Percentiles rank a stretch among this genome's conserved stretches.
phyloP scores from a whole-genome alignment of 345 rosid species.

The Acer negundo region DNA sequence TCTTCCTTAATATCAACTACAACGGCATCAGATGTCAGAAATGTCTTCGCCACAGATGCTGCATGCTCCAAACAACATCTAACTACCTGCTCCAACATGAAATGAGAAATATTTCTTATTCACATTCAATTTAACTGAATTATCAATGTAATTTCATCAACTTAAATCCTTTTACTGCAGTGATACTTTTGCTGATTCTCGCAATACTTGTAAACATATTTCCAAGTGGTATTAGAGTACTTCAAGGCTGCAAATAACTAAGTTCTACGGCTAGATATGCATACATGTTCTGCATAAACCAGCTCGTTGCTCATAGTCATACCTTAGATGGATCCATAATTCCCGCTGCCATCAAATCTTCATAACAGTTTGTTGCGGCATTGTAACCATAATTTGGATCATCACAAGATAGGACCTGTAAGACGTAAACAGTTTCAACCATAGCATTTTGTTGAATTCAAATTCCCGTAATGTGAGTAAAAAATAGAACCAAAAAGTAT shows the following conservation, averaged over 20 bases:
- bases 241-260: not conserved
- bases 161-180: not conserved
- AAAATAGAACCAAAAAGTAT: not conserved
- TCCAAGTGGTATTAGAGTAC: not conserved
- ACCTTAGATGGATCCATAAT: slow-evolving; percentile 95
- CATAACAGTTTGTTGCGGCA: slow-evolving; percentile 74
- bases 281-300: not conserved
- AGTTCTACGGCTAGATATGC: not conserved
- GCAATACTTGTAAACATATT: not conserved
- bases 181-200: not conserved
- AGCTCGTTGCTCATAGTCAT: slow-evolving; percentile 23
- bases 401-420: slow-evolving; percentile 60
- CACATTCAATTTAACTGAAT: not conserved
- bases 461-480: not conserved
- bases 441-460: slow-evolving; percentile 8
- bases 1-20: slow-evolving; percentile 69
- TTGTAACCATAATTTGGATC: slow-evolving; percentile 74
- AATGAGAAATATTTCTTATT: slow-evolving; percentile 10
- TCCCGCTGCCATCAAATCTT: slow-evolving; percentile 77
- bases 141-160: not conserved
- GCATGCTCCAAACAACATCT: slow-evolving; percentile 95
- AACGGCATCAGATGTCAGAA: slow-evolving; percentile 77
- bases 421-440: slow-evolving; percentile 16
- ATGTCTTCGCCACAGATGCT: slow-evolving; percentile 83
- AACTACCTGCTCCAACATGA: slow-evolving; percentile 58